These are phyloP conservation scores for Eucalyptus caleyi DNA, from an alignment of 345 rosid species.

Conservation along the genomic window DNA sequence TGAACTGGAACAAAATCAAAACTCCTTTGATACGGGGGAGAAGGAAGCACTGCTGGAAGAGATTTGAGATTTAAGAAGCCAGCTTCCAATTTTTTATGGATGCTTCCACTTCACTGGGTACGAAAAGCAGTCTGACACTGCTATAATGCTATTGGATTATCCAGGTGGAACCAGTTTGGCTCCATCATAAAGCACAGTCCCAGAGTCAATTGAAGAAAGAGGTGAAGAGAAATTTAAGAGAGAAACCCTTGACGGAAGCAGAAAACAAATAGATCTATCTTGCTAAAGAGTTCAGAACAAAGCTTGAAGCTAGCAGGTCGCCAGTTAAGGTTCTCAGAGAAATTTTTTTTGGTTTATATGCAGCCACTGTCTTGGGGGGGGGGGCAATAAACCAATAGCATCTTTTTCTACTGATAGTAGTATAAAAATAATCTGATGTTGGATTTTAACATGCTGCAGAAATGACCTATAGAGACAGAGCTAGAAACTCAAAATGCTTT, in stretches of 20 bases:
- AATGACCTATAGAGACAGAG: conserved; percentile 53
- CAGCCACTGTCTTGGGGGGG: background rate
- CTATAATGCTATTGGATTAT: conserved; percentile 27
- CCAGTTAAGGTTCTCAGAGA: conserved; percentile 34
- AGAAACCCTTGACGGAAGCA: conserved; percentile 47
- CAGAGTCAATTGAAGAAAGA: conserved; percentile 43
- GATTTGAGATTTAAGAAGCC: conserved; percentile 72
- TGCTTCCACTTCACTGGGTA: conserved; percentile 41
- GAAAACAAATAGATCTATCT: conserved; percentile 91
- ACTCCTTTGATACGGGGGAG: conserved; percentile 79
- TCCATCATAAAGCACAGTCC: conserved; percentile 33
- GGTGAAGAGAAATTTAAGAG: conserved; percentile 46
- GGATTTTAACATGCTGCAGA: conserved; percentile 16
- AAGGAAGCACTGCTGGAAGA: conserved; percentile 87
- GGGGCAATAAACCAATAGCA: background rate
- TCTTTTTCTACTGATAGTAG: background rate
- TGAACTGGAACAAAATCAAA: conserved; percentile 64
- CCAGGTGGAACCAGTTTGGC: conserved; percentile 31
- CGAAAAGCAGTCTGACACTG: conserved; percentile 27
- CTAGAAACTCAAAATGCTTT: conserved; percentile 39
- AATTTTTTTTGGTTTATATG: background rate
- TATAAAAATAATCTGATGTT: background rate
- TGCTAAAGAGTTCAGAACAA: conserved; percentile 64
- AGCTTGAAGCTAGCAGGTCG: conserved; percentile 52
- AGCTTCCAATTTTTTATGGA: conserved; percentile 62